Evolutionary conservation across 2,329 filamentous ascomycete species (phyloP), one percentile per base, ranked within the genome.

Genomic region (Fonsecaea nubica): DNA sequence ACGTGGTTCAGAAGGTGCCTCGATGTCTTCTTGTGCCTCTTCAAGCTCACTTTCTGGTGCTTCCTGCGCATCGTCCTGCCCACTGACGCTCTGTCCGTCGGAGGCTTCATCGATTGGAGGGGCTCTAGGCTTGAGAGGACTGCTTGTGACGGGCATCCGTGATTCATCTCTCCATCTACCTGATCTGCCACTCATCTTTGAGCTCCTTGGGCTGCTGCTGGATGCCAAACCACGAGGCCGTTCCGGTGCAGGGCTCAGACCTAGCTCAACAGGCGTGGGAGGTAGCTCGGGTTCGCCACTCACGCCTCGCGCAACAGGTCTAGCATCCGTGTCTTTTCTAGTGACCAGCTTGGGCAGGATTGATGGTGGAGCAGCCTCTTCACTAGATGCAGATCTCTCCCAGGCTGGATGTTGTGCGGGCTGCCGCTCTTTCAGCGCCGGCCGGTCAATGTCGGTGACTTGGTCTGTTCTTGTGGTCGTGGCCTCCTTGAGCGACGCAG

Each of bases 231-330:
- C 72, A 62, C 71, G 66, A 15, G 72, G 72, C 42, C 62, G 65
- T 7, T 71, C 69, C 6, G 69, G 71, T 25, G 48, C 55, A 15
- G 65, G 7, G 32, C 40, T 65, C 7, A 69, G 53, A 42, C 72
- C 72, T 21, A 74, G 63, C 32, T 72, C 61, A 12, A 71, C 70
- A 15, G 72, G 71, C 13, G 72, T 74, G 5, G 72, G 72, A 13
- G 72, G 72, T 25, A 74, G 48, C 18, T 72, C 70, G 9, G 67
- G 70, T 55, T 72, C 69, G n/a, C 63, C 60, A 33, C 62, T 67
- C 21, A n/a, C 32, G 5, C 48, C 15, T 36, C 56, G 58, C 35
- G 59, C 35, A 13, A 30, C 18, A 30, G 62, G 33, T 10, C 58
- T 58, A 32, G 53, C 15, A 10, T 50, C 25, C 35, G 58, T 12